Percentiles rank a stretch among this genome's conserved stretches.
These are phyloP conservation scores for Hortaea werneckii DNA, from an alignment of 2,329 filamentous ascomycete genomes.

Conservation along the genomic window DNA sequence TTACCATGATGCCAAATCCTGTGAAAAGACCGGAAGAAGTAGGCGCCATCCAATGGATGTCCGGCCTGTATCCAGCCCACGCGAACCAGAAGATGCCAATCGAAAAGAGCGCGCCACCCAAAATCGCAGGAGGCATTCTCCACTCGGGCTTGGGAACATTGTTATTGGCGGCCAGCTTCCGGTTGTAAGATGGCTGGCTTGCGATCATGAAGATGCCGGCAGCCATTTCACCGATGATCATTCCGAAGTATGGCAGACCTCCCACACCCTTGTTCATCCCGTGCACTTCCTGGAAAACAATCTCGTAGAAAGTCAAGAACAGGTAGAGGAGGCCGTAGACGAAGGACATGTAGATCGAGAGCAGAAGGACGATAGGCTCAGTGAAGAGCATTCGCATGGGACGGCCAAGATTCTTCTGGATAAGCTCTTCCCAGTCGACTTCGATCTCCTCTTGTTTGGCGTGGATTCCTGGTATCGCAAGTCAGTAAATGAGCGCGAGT, in stretches of 20 bases:
- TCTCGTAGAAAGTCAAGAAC: conserved; percentile 34
- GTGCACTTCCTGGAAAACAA: conserved; percentile 32
- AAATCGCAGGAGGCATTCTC: conserved; percentile 45
- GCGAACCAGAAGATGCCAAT: conserved; percentile 27
- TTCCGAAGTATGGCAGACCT: conserved; percentile 35
- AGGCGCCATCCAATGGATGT: conserved; percentile 30
- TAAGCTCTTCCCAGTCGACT: conserved; percentile 9
- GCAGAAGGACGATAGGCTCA: conserved; percentile 36
- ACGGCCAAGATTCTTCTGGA: conserved; percentile 33
- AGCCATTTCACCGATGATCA: conserved; percentile 20
- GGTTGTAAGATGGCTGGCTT: conserved; percentile 19
- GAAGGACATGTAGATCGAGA: conserved; percentile 32
- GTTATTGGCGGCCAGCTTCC: conserved; percentile 34
- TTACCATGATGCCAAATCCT: conserved; percentile 45
- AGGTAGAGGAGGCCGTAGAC: conserved; percentile 38
- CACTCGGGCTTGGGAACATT: conserved; percentile 47
- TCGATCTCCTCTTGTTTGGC: conserved; percentile 23
- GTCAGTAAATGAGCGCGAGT: no score
- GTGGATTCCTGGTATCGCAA: conserved; percentile 20
- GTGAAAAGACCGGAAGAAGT: conserved; percentile 41
- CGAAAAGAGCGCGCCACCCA: conserved; percentile 35
- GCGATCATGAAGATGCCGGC: conserved; percentile 18
- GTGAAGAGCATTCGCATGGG: conserved; percentile 35
- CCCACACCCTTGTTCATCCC: conserved; percentile 32
- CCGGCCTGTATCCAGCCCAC: conserved; percentile 23